phyloP scores from a whole-genome alignment of 306 rosid genomes.

The Quercus ilex region DNA sequence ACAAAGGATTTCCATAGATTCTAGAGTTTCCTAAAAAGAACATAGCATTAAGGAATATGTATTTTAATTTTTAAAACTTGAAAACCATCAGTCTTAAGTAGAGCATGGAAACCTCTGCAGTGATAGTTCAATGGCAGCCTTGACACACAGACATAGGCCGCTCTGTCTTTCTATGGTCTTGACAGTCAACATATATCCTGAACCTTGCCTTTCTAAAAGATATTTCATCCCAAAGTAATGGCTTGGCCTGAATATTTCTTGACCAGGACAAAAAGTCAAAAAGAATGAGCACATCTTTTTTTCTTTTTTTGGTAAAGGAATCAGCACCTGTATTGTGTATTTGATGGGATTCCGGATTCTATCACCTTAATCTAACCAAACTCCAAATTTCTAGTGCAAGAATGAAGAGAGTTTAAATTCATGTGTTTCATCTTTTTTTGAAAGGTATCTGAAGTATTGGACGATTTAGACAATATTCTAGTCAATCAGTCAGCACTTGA shows the following conservation, averaged over 20 bases:
- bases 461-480: not conserved
- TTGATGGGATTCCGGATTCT: not conserved
- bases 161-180: not conserved
- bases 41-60: not conserved
- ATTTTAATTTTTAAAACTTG: not conserved
- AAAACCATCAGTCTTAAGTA: not conserved
- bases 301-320: not conserved
- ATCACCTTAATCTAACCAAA: not conserved
- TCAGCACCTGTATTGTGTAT: not conserved
- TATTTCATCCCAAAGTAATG: no score
- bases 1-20: not conserved
- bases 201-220: not conserved
- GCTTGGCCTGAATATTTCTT: no score
- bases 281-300: not conserved
- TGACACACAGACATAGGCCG: not conserved
- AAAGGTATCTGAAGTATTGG: not conserved
- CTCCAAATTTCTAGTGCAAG: not conserved
- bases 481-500: not conserved
- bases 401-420: not conserved
- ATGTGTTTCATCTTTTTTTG: not conserved
- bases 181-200: not conserved
- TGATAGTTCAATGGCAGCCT: not conserved
- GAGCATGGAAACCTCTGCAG: not conserved
- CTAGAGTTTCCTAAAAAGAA: not conserved
- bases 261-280: not conserved